phyloP scores from a whole-genome alignment of 2,329 filamentous ascomycete species.

The Fusarium anthophilum region DNA sequence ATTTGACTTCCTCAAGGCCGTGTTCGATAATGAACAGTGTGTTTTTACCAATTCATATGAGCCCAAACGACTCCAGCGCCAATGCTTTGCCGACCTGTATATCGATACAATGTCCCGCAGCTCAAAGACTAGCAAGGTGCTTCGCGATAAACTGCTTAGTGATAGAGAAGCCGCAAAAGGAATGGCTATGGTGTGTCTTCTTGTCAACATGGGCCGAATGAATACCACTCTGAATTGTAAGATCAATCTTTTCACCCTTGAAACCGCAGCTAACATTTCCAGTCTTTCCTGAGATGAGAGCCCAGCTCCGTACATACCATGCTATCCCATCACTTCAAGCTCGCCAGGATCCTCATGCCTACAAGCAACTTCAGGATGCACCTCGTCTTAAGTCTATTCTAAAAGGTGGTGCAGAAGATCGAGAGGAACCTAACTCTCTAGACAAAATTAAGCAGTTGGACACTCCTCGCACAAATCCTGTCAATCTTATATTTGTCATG shows the following conservation, averaged over 20 bases:
- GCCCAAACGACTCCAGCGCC: constrained; percentile 63
- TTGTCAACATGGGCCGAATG: constrained; percentile 98
- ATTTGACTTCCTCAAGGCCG: constrained; percentile 82
- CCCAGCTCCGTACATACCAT: constrained; percentile 96
- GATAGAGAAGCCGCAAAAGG: constrained; percentile 92
- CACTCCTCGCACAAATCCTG: constrained; percentile 87
- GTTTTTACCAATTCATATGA: constrained; percentile 96
- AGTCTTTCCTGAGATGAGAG: constrained; percentile 99
- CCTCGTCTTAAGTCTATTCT: constrained; percentile 96
- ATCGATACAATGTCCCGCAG: constrained; percentile 98
- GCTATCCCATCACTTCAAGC: constrained; percentile 96
- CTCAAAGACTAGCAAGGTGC: constrained; percentile 98
- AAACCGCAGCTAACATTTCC: constrained; percentile 27
- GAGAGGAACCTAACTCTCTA: constrained; percentile 81
- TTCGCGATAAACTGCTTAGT: constrained; percentile 94
- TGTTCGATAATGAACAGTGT: constrained; percentile 77
- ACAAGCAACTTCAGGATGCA: constrained; percentile 97
- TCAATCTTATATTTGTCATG: constrained; percentile 96
- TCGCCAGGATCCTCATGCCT: constrained; percentile 92
- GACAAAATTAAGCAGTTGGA: constrained; percentile 77
- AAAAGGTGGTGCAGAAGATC: constrained; percentile 94
- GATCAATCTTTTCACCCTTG: constrained; percentile 44
- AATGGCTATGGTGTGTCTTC: constrained; percentile 98
- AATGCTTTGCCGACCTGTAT: constrained; percentile 94
- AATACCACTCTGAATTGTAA: constrained; percentile 98